Evolutionary conservation across 169 alveolate species (phyloP).

Genomic region (Plasmodium berghei): DNA sequence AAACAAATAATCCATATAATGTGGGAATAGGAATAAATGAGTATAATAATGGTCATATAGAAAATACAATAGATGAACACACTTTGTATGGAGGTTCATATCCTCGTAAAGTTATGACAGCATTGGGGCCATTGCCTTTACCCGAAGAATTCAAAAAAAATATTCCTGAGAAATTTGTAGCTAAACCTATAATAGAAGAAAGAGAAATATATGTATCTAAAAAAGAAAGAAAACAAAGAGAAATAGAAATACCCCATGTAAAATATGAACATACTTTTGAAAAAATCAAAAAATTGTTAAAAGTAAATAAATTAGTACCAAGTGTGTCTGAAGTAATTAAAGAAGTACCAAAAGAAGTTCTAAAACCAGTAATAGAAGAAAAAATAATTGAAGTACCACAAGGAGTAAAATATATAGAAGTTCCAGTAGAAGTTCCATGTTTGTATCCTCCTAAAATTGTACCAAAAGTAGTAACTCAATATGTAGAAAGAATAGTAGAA

Average conservation of each 20-base stretch:
- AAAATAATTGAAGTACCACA: slow-evolving; percentile 90
- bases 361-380: slow-evolving; percentile 89
- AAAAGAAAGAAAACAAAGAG: slow-evolving; percentile 88
- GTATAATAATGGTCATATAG: background rate
- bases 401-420: slow-evolving; percentile 90
- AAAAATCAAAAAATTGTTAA: slow-evolving; percentile 82
- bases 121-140: slow-evolving; percentile 89
- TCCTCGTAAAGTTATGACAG: slow-evolving; percentile 90
- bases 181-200: slow-evolving; percentile 89
- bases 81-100: slow-evolving; percentile 61
- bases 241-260: slow-evolving; percentile 89
- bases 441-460: slow-evolving; percentile 90
- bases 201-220: slow-evolving; percentile 88
- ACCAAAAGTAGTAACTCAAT: slow-evolving; percentile 86
- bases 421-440: slow-evolving; percentile 90
- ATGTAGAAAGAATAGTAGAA: slow-evolving; percentile 88
- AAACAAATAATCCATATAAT: background rate
- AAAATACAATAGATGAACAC: slow-evolving; percentile 37
- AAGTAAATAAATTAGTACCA: slow-evolving; percentile 86
- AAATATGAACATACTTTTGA: slow-evolving; percentile 89
- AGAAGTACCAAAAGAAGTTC: slow-evolving; percentile 86
- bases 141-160: slow-evolving; percentile 87
- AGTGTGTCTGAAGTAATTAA: slow-evolving; percentile 84
- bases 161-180: slow-evolving; percentile 90
- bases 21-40: slow-evolving; percentile 4